These are phyloP conservation scores for Fusarium longipes DNA, from an alignment of 2,329 filamentous ascomycete species.

Conservation along the genomic window DNA sequence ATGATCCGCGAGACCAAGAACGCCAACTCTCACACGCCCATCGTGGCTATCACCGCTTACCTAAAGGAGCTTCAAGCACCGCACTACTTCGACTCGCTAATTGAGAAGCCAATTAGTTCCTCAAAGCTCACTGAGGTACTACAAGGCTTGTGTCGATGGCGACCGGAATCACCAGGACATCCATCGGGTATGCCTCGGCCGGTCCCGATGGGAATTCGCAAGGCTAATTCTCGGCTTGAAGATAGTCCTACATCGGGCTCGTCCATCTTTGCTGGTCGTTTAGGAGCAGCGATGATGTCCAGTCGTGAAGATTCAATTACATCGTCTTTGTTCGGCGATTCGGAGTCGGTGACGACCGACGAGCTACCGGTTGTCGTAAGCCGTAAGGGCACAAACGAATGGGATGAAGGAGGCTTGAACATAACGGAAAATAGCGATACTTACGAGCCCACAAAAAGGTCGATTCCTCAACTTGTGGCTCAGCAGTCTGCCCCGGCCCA, in stretches of 20 bases:
- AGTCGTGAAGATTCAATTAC: slow-evolving; percentile 90
- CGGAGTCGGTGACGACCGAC: slow-evolving; percentile 80
- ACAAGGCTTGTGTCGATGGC: slow-evolving; percentile 92
- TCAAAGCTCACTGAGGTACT: slow-evolving; percentile 91
- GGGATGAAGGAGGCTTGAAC: slow-evolving; percentile 81
- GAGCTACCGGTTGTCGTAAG: slow-evolving; percentile 81
- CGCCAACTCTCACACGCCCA: slow-evolving; percentile 91
- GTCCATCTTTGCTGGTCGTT: slow-evolving; percentile 73
- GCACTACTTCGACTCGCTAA: slow-evolving; percentile 94
- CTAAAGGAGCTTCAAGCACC: slow-evolving; percentile 96
- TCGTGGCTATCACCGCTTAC: slow-evolving; percentile 96
- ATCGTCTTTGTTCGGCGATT: slow-evolving; percentile 88
- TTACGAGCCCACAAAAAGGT: slow-evolving; percentile 52
- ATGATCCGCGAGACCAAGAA: slow-evolving; percentile 99
- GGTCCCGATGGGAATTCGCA: slow-evolving; percentile 72
- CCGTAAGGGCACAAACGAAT: slow-evolving; percentile 79
- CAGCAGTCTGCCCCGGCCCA: slow-evolving; percentile 74
- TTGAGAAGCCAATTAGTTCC: slow-evolving; percentile 95
- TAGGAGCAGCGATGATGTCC: slow-evolving; percentile 82
- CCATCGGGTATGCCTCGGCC: slow-evolving; percentile 65
- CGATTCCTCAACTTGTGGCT: slow-evolving; percentile 65
- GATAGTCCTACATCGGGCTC: slow-evolving; percentile 88
- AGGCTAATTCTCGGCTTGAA: slow-evolving; percentile 72
- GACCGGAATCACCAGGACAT: slow-evolving; percentile 71
- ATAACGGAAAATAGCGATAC: slow-evolving; percentile 68